These are phyloP conservation scores for Suillus spraguei DNA, from an alignment of 768 basidiomycete species.

Conservation along the genomic window DNA sequence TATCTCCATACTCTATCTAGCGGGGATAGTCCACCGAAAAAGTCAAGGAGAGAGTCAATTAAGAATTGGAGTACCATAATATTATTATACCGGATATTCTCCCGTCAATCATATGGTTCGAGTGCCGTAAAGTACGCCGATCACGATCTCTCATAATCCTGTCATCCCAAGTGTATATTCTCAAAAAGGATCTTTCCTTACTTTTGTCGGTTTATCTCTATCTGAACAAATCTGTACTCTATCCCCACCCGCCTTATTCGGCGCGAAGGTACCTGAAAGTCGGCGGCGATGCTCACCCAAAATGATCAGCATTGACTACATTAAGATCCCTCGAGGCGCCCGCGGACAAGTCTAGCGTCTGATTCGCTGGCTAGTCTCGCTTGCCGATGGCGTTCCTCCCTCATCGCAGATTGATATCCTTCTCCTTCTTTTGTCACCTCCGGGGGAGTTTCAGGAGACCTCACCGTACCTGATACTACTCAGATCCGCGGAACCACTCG, in stretches of 20 bases:
- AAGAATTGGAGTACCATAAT: neutral
- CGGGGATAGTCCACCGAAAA: neutral
- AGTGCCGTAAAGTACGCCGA: conserved; percentile 4
- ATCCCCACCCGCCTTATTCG: conserved; percentile 10
- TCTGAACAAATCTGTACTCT: conserved; percentile 7
- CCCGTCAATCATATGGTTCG: conserved; percentile 5
- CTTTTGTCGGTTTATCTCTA: neutral
- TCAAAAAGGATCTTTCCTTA: neutral
- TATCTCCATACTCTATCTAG: conserved; percentile 6
- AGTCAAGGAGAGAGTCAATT: neutral
- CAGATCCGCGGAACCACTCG: neutral
- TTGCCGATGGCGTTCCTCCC: neutral
- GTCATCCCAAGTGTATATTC: neutral
- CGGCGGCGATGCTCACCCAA: neutral
- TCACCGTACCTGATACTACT: neutral
- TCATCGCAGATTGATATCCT: neutral
- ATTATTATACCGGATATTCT: neutral
- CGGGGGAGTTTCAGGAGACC: conserved; percentile 1
- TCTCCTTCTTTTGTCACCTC: neutral
- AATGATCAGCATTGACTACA: neutral
- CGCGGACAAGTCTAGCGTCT: neutral
- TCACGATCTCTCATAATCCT: neutral
- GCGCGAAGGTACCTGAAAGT: conserved; percentile 7
- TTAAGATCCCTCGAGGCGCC: conserved; percentile 1
- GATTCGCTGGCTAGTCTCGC: neutral